phyloP scores from a whole-genome alignment of 139 green algal species.

The Asterochloris erici region DNA sequence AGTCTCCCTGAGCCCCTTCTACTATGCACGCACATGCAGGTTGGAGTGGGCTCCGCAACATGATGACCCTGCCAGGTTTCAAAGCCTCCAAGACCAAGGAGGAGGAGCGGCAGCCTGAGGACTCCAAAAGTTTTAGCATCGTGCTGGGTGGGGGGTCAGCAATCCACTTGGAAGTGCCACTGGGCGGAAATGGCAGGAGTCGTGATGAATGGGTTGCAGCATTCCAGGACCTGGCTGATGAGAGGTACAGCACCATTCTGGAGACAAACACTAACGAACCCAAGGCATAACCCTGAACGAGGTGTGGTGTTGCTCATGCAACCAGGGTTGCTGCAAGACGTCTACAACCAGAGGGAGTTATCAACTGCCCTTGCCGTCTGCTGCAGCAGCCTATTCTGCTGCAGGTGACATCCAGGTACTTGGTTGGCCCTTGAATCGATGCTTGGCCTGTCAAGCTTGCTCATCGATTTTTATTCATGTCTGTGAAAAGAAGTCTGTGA shows the following conservation, averaged over 20 bases:
- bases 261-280: neutral
- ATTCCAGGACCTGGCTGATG: conserved; percentile 20
- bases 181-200: conserved; percentile 13
- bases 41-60: conserved; percentile 14
- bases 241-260: neutral
- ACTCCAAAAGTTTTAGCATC: conserved; percentile 1
- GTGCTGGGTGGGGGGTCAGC: conserved; percentile 15
- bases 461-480: too few relatives aligned
- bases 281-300: too few relatives aligned
- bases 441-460: too few relatives aligned
- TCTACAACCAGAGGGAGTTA: too few relatives aligned
- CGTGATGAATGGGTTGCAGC: conserved; percentile 24
- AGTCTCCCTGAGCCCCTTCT: neutral
- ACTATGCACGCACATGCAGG: neutral
- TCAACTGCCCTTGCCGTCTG: too few relatives aligned
- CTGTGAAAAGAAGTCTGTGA: too few relatives aligned
- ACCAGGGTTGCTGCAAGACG: too few relatives aligned
- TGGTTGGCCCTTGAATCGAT: too few relatives aligned
- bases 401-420: too few relatives aligned
- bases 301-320: too few relatives aligned
- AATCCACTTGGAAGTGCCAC: conserved; percentile 18
- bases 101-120: neutral
- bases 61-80: conserved; percentile 6
- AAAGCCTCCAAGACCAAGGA: conserved; percentile 12
- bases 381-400: too few relatives aligned